Percentiles rank a stretch among this genome's conserved stretches.
phyloP scores from a whole-genome alignment of 345 rosid species.

The Eucalyptus regnans region DNA sequence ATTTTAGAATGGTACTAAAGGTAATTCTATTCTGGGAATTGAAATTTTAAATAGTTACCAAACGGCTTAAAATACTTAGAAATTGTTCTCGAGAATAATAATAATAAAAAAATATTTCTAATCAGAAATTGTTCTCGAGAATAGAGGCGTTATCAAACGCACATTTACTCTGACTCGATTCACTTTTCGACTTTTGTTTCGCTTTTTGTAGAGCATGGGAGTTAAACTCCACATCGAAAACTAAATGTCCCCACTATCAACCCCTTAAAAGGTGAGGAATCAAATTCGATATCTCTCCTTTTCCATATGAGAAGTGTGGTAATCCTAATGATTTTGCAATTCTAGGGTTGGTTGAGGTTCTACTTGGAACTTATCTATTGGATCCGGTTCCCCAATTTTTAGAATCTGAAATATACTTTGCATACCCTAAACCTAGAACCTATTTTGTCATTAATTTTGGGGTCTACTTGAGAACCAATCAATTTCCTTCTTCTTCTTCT shows the following conservation, averaged over 20 bases:
- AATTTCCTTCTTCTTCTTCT: too few species aligned
- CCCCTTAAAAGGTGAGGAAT: rapidly evolving
- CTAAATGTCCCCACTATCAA: rapidly evolving
- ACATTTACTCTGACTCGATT: rapidly evolving
- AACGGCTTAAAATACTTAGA: too few species aligned
- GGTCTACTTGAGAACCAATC: rapidly evolving
- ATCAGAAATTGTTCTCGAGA: too few species aligned
- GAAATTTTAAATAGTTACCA: too few species aligned
- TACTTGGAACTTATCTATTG: rapidly evolving
- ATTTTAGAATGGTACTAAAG: too few species aligned
- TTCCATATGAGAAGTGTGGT: rapidly evolving
- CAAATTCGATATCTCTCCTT: rapidly evolving
- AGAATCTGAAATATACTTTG: rapidly evolving
- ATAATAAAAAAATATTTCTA: too few species aligned
- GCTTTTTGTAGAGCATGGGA: too few species aligned
- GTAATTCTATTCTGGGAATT: too few species aligned
- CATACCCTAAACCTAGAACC: rapidly evolving
- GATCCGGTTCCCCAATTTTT: rapidly evolving
- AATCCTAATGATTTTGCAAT: too few species aligned
- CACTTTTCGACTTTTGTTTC: rapidly evolving
- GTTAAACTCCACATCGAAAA: rapidly evolving
- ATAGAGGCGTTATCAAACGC: too few species aligned
- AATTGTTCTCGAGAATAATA: too few species aligned
- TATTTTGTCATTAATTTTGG: rapidly evolving
- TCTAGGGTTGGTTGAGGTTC: too few species aligned